Percentiles rank a stretch among this genome's conserved stretches.
These are phyloP conservation scores for Cladobotryum mycophilum DNA, from an alignment of 2,329 filamentous ascomycete species.

Conservation along the genomic window DNA sequence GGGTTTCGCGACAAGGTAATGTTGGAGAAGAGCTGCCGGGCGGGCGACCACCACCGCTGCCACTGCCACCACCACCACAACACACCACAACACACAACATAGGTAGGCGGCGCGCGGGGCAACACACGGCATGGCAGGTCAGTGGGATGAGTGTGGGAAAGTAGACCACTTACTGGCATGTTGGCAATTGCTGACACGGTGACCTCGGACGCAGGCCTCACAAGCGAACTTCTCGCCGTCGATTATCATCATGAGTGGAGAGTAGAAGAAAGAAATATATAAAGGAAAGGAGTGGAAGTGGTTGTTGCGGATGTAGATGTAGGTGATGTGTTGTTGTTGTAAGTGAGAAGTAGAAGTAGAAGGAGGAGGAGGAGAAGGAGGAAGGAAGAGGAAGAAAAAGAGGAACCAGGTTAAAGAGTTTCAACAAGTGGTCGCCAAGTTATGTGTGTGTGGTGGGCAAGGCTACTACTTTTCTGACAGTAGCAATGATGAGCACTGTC, in stretches of 20 bases:
- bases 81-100: conserved; percentile 4
- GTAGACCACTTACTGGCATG: conserved; percentile 69
- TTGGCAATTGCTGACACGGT: conserved; percentile 97
- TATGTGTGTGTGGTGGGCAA: too few relatives aligned
- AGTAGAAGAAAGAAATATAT: too few relatives aligned
- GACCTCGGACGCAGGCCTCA: conserved; percentile 95
- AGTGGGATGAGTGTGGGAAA: not conserved
- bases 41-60: not conserved
- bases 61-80: not conserved
- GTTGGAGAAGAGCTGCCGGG: not conserved
- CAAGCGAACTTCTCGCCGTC: conserved; percentile 98
- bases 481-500: too few relatives aligned
- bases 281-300: too few relatives aligned
- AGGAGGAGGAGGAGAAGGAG: too few relatives aligned
- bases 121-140: not conserved
- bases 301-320: too few relatives aligned
- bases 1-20: not conserved
- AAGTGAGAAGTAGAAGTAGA: too few relatives aligned
- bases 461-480: too few relatives aligned
- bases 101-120: conserved; percentile 9
- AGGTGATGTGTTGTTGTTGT: too few relatives aligned
- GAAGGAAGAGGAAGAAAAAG: too few relatives aligned
- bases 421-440: too few relatives aligned
- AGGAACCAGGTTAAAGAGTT: too few relatives aligned
- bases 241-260: conserved; percentile 58